Base-by-base conservation (phyloP, 139 green algal species). In the Micromonas pusilla region DNA sequence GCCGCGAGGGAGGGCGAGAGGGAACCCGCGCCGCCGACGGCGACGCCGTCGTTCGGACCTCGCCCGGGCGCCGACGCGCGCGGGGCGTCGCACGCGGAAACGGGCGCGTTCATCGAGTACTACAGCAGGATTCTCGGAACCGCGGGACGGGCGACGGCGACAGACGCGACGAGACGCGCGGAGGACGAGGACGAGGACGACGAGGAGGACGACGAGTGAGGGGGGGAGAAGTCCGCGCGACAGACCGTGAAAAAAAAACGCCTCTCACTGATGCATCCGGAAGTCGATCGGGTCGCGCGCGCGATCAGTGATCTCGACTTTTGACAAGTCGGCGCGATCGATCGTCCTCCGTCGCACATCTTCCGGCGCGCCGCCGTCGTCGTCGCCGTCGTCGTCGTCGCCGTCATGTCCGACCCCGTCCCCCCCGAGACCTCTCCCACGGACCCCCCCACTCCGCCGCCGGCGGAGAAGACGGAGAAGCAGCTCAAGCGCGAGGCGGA, bases 401-500 rank as follows among this genome's bases (percentile, higher is more conserved):
- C n/a, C 25, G 65, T 6, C 36, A 33, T 6, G 19, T 32, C n/a
- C 34, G 67, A 4, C 33, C 21, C 33, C 66, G 66, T 5, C 28
- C n/a, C 26, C 19, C 21, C 21, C 66, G 73, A 66, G 3, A 52
- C 6, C n/a, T n/a, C 16, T 3, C 13, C 16, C 25, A 20, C 36
- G 9, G 39, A 6, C n/a, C n/a, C n/a, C n/a, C n/a, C n/a, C n/a
- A n/a, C n/a, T n/a, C n/a, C n/a, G 9, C 23, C 45, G 9, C 45
- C 45, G 4, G 52, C 19, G 30, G 74, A 53, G 16, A 70, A 73
- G 37, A 34, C 60, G 3, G 75, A 73, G 37, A 70, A 70, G 32
- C 32, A 38, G 32, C 60, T 70, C 0, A 60, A 45, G 57, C 60
- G 75, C 26, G 33, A 65, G 31, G 75, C 60, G 32, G 75, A 73